These are phyloP conservation scores for Kodamaea kaohsiungensis DNA, from an alignment of 805 yeast species.

Conservation along the genomic window DNA sequence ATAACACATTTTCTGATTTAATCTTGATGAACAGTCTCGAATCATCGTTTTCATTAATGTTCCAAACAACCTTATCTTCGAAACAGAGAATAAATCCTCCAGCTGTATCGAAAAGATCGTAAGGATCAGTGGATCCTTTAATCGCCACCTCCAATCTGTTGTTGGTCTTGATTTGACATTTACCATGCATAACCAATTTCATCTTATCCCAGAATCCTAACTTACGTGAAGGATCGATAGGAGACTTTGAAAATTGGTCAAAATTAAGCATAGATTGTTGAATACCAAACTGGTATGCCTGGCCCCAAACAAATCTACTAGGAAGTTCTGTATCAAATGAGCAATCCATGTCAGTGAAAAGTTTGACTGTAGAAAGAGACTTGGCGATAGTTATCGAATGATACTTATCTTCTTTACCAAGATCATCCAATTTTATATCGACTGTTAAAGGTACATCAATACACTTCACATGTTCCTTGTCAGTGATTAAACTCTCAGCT, in stretches of 20 bases:
- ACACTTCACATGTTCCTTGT: conserved; percentile 52
- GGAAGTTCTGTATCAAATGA: conserved; percentile 56
- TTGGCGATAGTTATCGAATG: conserved; percentile 68
- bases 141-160: conserved; percentile 56
- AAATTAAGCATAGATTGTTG: conserved; percentile 76
- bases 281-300: conserved; percentile 79
- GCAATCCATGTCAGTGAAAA: conserved; percentile 61
- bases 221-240: conserved; percentile 80
- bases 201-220: conserved; percentile 94
- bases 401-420: conserved; percentile 22
- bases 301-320: conserved; percentile 80
- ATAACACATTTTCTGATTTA: conserved; percentile 58
- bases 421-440: conserved; percentile 23
- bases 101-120: conserved; percentile 60
- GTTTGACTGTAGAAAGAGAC: conserved; percentile 73
- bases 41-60: conserved; percentile 65
- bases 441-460: conserved; percentile 60
- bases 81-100: conserved; percentile 82
- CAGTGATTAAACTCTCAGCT: conserved; percentile 60
- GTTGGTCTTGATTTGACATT: conserved; percentile 48
- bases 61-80: conserved; percentile 58
- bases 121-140: conserved; percentile 82
- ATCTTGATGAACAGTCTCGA: conserved; percentile 68
- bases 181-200: conserved; percentile 75
- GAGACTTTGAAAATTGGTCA: conserved; percentile 87